phyloP scores from a whole-genome alignment of 352 stramenopile genomes.

The Globisporangium mamillatum region DNA sequence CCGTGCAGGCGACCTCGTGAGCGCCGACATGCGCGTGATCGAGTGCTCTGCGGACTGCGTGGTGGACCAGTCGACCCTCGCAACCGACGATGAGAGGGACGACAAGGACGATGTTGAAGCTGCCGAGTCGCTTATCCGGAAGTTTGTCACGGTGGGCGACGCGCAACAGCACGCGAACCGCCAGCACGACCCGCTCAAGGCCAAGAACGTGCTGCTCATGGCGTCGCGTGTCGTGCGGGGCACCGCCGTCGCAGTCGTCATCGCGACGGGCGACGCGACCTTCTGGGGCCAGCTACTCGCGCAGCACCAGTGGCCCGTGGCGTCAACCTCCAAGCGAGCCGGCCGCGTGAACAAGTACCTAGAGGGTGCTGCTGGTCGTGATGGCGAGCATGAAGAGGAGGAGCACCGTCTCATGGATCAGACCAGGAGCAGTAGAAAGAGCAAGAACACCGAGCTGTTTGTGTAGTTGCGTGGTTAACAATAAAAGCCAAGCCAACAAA shows the following conservation, averaged over 20 bases:
- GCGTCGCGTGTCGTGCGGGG: conserved; percentile 51
- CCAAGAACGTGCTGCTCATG: conserved; percentile 75
- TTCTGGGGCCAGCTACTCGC: conserved; percentile 64
- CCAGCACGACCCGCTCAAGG: conserved; percentile 25
- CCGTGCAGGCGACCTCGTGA: conserved; percentile 83
- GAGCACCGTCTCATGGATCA: conserved; percentile 11
- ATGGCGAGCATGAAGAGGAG: conserved; percentile 14
- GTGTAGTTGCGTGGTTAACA: not conserved
- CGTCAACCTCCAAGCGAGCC: conserved; percentile 9
- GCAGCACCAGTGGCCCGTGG: conserved; percentile 56
- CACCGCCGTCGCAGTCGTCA: conserved; percentile 56
- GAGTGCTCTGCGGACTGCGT: conserved; percentile 77
- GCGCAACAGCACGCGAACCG: not conserved
- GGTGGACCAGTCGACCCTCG: conserved; percentile 56
- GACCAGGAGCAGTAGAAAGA: not conserved
- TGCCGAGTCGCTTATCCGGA: conserved; percentile 23
- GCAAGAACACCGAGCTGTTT: conserved; percentile 1
- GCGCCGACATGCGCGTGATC: conserved; percentile 84
- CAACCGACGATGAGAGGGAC: conserved; percentile 27
- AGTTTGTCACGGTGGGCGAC: conserved; percentile 31
- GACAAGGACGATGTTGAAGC: conserved; percentile 25
- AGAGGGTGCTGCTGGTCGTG: conserved; percentile 1
- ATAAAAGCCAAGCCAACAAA: not conserved
- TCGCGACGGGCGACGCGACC: conserved; percentile 70
- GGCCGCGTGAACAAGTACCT: conserved; percentile 8